These are phyloP conservation scores for Steccherinum ochraceum DNA, from an alignment of 768 basidiomycete species.

Conservation along the genomic window DNA sequence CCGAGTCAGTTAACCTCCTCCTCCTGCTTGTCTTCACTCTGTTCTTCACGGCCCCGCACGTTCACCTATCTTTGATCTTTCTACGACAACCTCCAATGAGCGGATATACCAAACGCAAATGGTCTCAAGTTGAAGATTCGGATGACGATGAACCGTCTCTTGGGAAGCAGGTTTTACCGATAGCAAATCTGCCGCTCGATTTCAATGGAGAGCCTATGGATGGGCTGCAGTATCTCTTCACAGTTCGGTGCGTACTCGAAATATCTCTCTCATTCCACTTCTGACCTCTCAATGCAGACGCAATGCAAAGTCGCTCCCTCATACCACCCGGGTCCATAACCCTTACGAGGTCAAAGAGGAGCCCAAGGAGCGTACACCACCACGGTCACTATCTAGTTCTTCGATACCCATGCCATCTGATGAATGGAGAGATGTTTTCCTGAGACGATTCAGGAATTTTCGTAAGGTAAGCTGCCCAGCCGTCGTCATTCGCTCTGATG, in stretches of 20 bases:
- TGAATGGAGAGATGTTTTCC: slow-evolving; percentile 59
- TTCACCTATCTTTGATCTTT: no score
- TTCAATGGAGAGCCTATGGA: slow-evolving; percentile 62
- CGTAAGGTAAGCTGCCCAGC: slow-evolving; percentile 40
- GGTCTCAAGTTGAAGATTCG: slow-evolving; percentile 40
- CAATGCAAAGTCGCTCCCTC: slow-evolving; percentile 61
- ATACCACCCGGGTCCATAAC: slow-evolving; percentile 57
- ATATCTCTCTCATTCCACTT: neutral
- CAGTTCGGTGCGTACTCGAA: slow-evolving; percentile 52
- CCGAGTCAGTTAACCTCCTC: no score
- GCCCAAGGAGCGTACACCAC: slow-evolving; percentile 12
- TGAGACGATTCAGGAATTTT: slow-evolving; percentile 57
- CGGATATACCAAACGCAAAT: slow-evolving; percentile 44
- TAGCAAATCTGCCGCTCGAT: slow-evolving; percentile 70
- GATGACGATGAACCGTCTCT: slow-evolving; percentile 57
- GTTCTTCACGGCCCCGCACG: no score
- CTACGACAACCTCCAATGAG: no score
- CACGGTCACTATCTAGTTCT: neutral
- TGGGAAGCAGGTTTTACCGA: slow-evolving; percentile 71
- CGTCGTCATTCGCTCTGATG: neutral
- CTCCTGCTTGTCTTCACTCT: no score
- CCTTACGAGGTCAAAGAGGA: slow-evolving; percentile 49
- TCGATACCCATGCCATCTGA: slow-evolving; percentile 43
- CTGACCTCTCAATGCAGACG: slow-evolving; percentile 38
- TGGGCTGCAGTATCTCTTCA: slow-evolving; percentile 77